These are phyloP conservation scores for Magnaporthiopsis rhizophila DNA, from an alignment of 2,329 filamentous ascomycete species.

Conservation along the genomic window DNA sequence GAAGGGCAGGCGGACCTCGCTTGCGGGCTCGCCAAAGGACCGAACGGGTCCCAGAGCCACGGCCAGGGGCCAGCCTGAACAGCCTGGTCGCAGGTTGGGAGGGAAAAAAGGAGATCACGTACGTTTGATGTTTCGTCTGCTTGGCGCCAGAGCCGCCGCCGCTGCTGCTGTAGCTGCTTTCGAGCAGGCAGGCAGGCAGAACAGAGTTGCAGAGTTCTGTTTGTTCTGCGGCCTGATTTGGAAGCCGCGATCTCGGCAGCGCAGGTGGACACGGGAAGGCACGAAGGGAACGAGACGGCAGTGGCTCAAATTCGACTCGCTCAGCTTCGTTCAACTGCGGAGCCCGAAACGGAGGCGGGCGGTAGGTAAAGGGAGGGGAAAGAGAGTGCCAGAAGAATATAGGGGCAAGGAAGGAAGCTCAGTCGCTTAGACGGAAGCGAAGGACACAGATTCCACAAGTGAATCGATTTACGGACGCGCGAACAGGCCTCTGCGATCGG, in stretches of 20 bases:
- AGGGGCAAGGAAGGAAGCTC: too few species aligned
- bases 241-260: background rate
- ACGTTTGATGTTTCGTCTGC: constrained; percentile 34
- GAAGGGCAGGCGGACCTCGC: background rate
- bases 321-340: background rate
- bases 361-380: too few species aligned
- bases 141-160: constrained; percentile 14
- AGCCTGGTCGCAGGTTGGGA: constrained; percentile 25
- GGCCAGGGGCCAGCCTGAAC: constrained; percentile 21
- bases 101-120: constrained; percentile 27
- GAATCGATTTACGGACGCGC: too few species aligned
- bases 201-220: too few species aligned
- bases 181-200: too few species aligned
- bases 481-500: too few species aligned
- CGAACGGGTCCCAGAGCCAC: background rate
- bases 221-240: background rate
- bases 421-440: too few species aligned
- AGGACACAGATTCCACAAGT: too few species aligned
- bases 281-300: constrained; percentile 6
- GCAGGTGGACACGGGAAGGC: background rate
- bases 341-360: too few species aligned
- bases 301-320: constrained; percentile 3
- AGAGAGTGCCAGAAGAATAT: too few species aligned
- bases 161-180: too few species aligned
- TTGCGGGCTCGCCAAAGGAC: background rate